Conservation (phyloP, 306 rosid genomes). For the Dalbergia oliveri region DNA sequence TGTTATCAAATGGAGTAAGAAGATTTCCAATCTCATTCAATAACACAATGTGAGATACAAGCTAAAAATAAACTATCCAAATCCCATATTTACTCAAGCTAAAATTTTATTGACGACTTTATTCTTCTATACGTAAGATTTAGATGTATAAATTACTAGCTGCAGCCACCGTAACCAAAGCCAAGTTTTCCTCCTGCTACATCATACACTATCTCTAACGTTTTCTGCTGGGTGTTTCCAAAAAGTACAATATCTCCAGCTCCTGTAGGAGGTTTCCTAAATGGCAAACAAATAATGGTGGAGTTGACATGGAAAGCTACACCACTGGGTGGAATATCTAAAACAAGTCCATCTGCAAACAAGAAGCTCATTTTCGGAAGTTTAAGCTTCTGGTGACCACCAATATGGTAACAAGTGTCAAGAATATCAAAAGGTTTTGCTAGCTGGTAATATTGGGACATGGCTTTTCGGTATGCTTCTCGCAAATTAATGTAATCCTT, state of each 20-base stretch:
- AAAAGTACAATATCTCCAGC: background rate
- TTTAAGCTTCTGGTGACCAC: background rate
- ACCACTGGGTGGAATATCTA: background rate
- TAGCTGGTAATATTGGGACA: background rate
- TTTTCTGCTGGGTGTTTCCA: background rate
- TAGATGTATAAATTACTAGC: no score
- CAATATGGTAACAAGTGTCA: background rate
- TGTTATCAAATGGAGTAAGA: no score
- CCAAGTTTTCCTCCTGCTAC: constrained; percentile 5
- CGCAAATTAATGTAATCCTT: background rate
- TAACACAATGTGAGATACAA: no score
- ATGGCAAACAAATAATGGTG: constrained; percentile 1
- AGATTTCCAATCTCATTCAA: no score
- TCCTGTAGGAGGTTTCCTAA: background rate
- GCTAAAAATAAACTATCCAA: no score
- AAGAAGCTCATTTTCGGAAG: constrained; percentile 1
- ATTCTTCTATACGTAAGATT: no score
- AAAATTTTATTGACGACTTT: no score
- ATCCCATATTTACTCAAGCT: no score
- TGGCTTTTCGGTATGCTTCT: background rate
- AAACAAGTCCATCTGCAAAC: background rate
- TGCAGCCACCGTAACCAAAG: background rate
- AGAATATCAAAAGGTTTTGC: background rate
- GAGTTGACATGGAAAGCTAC: background rate
- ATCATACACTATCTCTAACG: constrained; percentile 4